A percentile compares a stretch with the other conserved stretches of the same genome.
Conservation (phyloP, 805 yeast genomes). For the Yamadazyma ubonensis region DNA sequence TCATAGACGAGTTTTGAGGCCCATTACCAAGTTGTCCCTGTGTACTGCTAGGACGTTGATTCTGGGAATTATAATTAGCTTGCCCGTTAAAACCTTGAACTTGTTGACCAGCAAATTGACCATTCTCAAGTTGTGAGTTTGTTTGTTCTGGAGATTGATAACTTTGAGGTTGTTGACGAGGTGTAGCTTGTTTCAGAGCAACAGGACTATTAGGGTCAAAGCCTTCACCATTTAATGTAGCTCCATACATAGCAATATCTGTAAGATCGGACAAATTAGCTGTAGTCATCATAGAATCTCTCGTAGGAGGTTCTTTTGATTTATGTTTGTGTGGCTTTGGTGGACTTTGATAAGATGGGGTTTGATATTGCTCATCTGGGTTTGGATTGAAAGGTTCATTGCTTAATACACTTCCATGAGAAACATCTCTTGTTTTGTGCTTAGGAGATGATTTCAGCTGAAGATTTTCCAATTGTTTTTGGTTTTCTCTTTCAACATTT, state of each 20-base stretch:
- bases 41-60: neutral
- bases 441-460: neutral
- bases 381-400: slow-evolving; percentile 8
- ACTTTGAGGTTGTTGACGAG: neutral
- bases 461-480: neutral
- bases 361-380: neutral
- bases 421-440: neutral
- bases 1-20: slow-evolving; percentile 1
- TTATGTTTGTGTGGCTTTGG: neutral
- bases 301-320: slow-evolving; percentile 5
- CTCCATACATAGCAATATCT: slow-evolving; percentile 39
- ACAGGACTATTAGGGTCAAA: slow-evolving; percentile 11
- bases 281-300: slow-evolving; percentile 20
- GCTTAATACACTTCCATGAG: slow-evolving; percentile 2
- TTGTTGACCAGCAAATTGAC: slow-evolving; percentile 14
- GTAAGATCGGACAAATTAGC: slow-evolving; percentile 36
- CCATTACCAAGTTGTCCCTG: slow-evolving; percentile 2
- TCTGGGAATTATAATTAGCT: neutral
- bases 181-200: slow-evolving; percentile 2
- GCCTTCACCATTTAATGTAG: slow-evolving; percentile 29
- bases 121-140: slow-evolving; percentile 17
- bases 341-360: slow-evolving; percentile 8
- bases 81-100: slow-evolving; percentile 5
- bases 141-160: neutral
- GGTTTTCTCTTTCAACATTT: slow-evolving; percentile 5